Evolutionary conservation across 2,329 filamentous ascomycete genomes (phyloP), one percentile per base, ranked within the genome.

Genomic region (Diaporthe helianthi): DNA sequence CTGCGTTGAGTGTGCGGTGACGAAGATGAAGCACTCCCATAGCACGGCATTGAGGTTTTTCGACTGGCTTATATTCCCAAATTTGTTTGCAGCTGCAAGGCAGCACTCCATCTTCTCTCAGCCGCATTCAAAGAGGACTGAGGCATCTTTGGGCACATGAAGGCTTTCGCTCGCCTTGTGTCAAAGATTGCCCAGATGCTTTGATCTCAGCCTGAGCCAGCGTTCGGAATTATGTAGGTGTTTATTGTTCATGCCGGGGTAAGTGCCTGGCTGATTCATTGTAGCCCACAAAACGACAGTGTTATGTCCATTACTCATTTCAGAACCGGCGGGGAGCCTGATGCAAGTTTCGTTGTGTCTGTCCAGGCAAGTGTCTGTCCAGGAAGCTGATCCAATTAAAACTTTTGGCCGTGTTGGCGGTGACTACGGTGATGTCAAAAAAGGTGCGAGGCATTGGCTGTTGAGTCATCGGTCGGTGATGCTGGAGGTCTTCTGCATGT

Each of bases 161-260:
- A 47, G 41, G 26, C 41, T 17, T 3, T 41, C 47, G 6, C 24
- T 19, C 12, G 4, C 1, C 41, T 61, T 19, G 3, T 19, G 33
- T 47, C 55, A 47, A 61, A 61, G 55, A 24, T 6, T 2, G 17
- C n/a, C n/a, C n/a, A n/a, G n/a, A n/a, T n/a, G n/a, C 0, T 33
- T 7, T 22, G 26, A 31, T 12, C 55, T 15, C 1, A 29, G 22
- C 1, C 17, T 22, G 8, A 13, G 29, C 9, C 19, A 24, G 19
- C 2, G n/a, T 46, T 1, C 1, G 15, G 3, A 33, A 17, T 31
- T 1, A 2, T 24, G 7, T 7, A 3, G 26, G 2, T 33, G 5
- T 9, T 12, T 3, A 12, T 33, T 61, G 26, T 31, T 47, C 26
- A 8, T 47, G 17, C 9, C 2, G 3, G 1, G 41, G 26, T 13